Evolutionary conservation across 176 grass and related monocot species (phyloP), one percentile per base, ranked within the genome.

Genomic region (Canna indica): DNA sequence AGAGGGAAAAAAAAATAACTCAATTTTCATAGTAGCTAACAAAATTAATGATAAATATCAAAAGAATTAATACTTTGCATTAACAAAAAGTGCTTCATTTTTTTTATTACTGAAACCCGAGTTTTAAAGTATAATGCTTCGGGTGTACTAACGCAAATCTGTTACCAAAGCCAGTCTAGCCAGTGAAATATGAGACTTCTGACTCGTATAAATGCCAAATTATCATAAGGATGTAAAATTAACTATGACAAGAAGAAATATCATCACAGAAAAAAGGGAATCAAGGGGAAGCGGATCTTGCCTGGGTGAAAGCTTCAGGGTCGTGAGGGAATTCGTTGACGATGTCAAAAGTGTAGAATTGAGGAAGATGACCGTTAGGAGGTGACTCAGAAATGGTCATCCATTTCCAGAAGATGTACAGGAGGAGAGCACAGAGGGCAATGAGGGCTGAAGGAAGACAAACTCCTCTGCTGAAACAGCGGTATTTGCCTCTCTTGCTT

Each of bases 281-380:
- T 27, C 9, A 26, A 68, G 36, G 36, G 4, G 36, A 44, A 1
- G 13, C n/a, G 36, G 36, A 56, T 48, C 44, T 47, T 20, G 81
- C 88, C 91, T 96, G 88, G 60, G 92, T 96, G 78, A 91, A 91
- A 66, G 92, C 92, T 11, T 69, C 44, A 27, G 88, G 83, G 15
- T 96, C 92, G 47, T 96, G 92, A 14, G 85, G 85, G 64, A 88
- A 96, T 73, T 91, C 92, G 63, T 85, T 85, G 25, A 91, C 71
- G 4, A 89, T 70, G 31, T 91, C 88, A 71, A 91, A 91, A 41
- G 88, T 80, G 70, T 85, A 96, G 81, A 91, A 88, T 54, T 9
- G 31, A 75, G 73, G 5, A 27, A 27, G 32, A 61, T 22, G 54
- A 7, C 13, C 6, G 5, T 25, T 18, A 25, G 9, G 56, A n/a